Evolutionary conservation across 352 stramenopile genomes (phyloP).

Genomic region (Phytophthora idaei): DNA sequence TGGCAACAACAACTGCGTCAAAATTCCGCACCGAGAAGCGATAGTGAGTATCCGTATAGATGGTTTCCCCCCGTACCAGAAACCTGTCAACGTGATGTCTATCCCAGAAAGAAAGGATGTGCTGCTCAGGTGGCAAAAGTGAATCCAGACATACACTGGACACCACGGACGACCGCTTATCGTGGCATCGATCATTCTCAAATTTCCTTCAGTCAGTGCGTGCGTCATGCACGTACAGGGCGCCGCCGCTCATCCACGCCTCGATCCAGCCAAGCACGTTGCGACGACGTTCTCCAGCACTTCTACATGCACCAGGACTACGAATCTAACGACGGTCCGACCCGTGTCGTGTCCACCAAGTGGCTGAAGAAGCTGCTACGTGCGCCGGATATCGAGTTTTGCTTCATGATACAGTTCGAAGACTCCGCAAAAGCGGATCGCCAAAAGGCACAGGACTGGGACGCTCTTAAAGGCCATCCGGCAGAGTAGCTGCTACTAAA

Average conservation of each 20-base stretch:
- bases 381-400: conserved; percentile 8
- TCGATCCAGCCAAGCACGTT: neutral
- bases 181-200: neutral
- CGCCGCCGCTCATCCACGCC: neutral
- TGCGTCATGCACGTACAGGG: neutral
- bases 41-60: neutral
- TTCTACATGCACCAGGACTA: conserved; percentile 4
- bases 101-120: conserved; percentile 9
- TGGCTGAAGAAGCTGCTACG: conserved; percentile 2
- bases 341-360: neutral
- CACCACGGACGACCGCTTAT: neutral
- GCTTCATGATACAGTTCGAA: conserved; percentile 11
- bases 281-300: neutral
- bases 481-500: neutral
- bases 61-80: neutral
- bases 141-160: conserved; percentile 11
- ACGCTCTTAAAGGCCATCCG: neutral
- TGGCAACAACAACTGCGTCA: neutral
- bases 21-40: neutral
- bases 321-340: neutral
- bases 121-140: neutral
- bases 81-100: neutral
- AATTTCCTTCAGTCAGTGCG: conserved; percentile 4
- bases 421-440: neutral
- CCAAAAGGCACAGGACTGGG: neutral